These are phyloP conservation scores for Immersiella caudata DNA, from an alignment of 495 filamentous ascomycete species.

Conservation along the genomic window DNA sequence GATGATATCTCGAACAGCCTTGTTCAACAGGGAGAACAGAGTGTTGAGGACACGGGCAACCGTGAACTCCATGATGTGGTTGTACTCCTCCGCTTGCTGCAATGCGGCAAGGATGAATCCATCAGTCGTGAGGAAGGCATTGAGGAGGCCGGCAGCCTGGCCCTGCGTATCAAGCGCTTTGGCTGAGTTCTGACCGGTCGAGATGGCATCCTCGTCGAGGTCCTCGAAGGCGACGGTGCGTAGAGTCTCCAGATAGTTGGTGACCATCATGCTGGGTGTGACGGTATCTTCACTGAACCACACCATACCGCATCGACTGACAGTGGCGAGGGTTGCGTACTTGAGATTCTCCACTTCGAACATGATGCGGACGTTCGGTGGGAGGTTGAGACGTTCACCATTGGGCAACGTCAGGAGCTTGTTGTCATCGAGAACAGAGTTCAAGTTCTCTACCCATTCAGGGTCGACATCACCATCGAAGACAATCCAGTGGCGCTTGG, in stretches of 20 bases:
- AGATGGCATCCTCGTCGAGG: conserved; percentile 84
- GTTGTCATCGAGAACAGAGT: conserved; percentile 99
- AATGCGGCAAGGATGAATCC: conserved; percentile 78
- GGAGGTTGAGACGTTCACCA: conserved; percentile 92
- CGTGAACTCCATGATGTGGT: conserved; percentile 98
- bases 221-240: conserved; percentile 85
- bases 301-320: conserved; percentile 99
- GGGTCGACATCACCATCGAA: conserved; percentile 99
- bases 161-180: conserved; percentile 75
- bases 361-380: conserved; percentile 96
- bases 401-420: conserved; percentile 96
- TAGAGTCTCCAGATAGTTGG: conserved; percentile 84
- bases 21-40: conserved; percentile 92
- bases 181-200: conserved; percentile 76
- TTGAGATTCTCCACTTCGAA: conserved; percentile 99
- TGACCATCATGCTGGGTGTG: conserved; percentile 86
- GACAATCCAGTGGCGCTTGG: conserved; percentile 97
- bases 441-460: conserved; percentile 99
- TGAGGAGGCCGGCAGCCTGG: conserved; percentile 74
- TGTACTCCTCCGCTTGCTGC: conserved; percentile 71
- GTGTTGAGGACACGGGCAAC: conserved; percentile 87
- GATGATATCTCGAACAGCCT: conserved; percentile 84
- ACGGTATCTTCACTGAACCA: conserved; percentile 99
- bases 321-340: conserved; percentile 95
- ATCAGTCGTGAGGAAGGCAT: conserved; percentile 73